phyloP scores from a whole-genome alignment of 2,329 filamentous ascomycete genomes.

The Trichophyton simii region DNA sequence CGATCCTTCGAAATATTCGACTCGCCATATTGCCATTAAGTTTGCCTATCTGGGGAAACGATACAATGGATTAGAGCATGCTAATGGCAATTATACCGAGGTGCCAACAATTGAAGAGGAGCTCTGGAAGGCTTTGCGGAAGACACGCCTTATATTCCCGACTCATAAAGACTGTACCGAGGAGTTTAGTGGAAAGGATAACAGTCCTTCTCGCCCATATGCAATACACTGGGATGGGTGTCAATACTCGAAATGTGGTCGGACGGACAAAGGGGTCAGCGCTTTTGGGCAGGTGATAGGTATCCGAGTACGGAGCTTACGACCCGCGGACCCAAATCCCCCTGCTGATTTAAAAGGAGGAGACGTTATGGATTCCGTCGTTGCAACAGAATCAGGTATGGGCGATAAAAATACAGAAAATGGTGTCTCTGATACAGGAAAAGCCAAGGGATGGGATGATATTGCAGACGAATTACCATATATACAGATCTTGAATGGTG shows the following conservation, averaged over 20 bases:
- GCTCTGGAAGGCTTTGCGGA: slow-evolving; percentile 80
- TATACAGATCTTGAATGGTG: slow-evolving; percentile 66
- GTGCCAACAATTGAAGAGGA: slow-evolving; percentile 83
- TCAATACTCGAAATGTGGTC: slow-evolving; percentile 89
- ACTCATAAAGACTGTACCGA: slow-evolving; percentile 23
- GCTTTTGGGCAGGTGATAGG: slow-evolving; percentile 94
- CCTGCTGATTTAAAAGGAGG: background rate
- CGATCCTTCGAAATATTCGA: slow-evolving; percentile 69
- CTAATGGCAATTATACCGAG: slow-evolving; percentile 53
- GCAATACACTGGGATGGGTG: slow-evolving; percentile 65
- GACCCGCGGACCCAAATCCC: slow-evolving; percentile 43
- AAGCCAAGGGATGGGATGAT: slow-evolving; percentile 45
- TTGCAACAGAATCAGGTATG: slow-evolving; percentile 14
- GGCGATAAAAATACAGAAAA: background rate
- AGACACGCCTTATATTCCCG: slow-evolving; percentile 69
- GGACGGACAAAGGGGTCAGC: slow-evolving; percentile 86
- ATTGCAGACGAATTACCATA: slow-evolving; percentile 75
- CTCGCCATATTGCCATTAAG: slow-evolving; percentile 77
- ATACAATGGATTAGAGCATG: slow-evolving; percentile 90
- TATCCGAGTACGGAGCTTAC: slow-evolving; percentile 66
- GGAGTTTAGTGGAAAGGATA: slow-evolving; percentile 13
- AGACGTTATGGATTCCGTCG: background rate
- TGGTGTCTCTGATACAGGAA: background rate
- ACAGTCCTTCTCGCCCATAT: slow-evolving; percentile 17
- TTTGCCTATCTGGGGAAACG: slow-evolving; percentile 83